Base-by-base conservation (phyloP, 306 rosid species). In the Arachis hypogaea region DNA sequence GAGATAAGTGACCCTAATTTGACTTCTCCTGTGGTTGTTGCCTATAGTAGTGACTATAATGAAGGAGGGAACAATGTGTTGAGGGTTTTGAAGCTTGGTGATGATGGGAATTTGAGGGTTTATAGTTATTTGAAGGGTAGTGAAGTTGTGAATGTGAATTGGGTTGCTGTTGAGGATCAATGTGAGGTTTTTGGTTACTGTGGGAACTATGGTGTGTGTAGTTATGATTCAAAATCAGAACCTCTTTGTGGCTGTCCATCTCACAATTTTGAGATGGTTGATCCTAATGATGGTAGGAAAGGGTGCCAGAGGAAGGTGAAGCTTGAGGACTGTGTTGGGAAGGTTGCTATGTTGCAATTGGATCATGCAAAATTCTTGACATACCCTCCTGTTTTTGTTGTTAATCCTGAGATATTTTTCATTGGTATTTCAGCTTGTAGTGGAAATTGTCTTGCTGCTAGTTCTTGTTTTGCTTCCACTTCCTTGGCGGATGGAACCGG, bases 191-290 rank as follows among this genome's bases (percentile, higher is more conserved):
- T 73, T 60, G 96, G 93, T 5, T 89, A 83, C 72, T 92, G 93
- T 66, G 97, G 96, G 36, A 52, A 86, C 62, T 66, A 83, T 69
- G 91, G 93, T 49, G 77, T 92, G 14, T 92, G 97, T 72, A 86
- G 89, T 58, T 92, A 89, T 38, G 86, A 77, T 58, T 52, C 83
- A 0, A 67, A 77, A 54, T 52, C 84, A 0, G 64, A 60, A 38
- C 96, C 97, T 0, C 45, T 85, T 56, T 92, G 96, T 45, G 80
- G 72, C 5, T 92, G 96, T 71, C 90, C 91, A 45, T 89, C 97
- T 54, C 82, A 73, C 68, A 89, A 88, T 82, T 92, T 92, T 64
- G 88, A 64, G 69, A 82, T 77, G 55, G 74, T 89, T 70, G 93
- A 92, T 86, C 63, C 87, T 3, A 74, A 65, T 22, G 97, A 88